Base-by-base conservation (phyloP, 345 rosid species). In the Aquilaria yunnanensis region DNA sequence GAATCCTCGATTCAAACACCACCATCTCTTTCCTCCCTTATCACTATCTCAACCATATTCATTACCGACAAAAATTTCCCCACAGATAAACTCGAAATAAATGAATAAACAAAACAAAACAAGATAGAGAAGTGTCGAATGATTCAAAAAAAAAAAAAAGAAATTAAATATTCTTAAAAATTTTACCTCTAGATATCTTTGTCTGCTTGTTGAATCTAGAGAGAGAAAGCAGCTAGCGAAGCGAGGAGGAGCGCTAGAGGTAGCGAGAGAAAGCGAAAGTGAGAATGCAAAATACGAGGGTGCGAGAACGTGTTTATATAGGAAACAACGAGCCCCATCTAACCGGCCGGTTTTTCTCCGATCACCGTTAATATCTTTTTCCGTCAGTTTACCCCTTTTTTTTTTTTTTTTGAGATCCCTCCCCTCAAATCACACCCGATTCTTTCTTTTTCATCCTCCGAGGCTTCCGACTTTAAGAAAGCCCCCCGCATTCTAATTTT, bases 251-350 rank as follows among this genome's bases (percentile, higher is more conserved):
- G 63, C 51, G 29, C 34, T 23, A 23, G 55, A 16, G 12, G 51
- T 56, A 41, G 57, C 54, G 51, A 65, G 54, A 45, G 46, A 54
- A 54, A 66, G 60, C 62, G 52, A 72, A 54, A 34, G 47, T 43
- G 61, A 10, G 56, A 59, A 56, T 60, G 78, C 61, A 48, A 32
- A 49, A 51, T 59, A 14, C 52, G 53, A 57, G 66, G 56, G 23
- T 66, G 57, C 56, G 63, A 54, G 32, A 14, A 60, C 14, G 80
- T 74, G 64, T 69, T 72, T 83, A 83, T 83, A 83, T 83, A 83
- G 85, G 80, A 75, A 81, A 78, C 72, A 65, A 62, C 66, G 73
- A 69, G 65, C 45, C 43, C 76, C 66, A 62, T 31, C 60, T 71
- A 52, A 65, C 73, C 77, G 78, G 66, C 73, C 77, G 74, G 65